Percentiles rank a stretch among this genome's conserved stretches.
Conservation (phyloP, 192 early-diverging fungal genomes). For the Umbelopsis ramanniana region DNA sequence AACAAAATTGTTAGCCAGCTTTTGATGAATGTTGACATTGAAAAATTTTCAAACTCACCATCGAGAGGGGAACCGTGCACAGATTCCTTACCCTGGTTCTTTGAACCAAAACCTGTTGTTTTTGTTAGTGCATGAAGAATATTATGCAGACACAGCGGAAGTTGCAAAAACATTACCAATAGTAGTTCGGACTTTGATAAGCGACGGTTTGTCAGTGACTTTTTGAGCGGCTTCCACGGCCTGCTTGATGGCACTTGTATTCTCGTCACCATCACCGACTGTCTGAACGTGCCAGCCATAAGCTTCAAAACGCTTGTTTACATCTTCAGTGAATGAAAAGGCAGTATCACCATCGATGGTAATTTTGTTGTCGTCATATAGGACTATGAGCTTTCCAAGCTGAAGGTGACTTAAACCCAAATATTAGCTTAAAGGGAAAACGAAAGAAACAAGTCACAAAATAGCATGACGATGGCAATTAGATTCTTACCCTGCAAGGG, state of each 20-base stretch:
- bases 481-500: conserved; percentile 77
- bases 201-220: conserved; percentile 85
- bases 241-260: conserved; percentile 66
- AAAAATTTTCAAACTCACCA: conserved; percentile 2
- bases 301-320: conserved; percentile 82
- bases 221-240: conserved; percentile 86
- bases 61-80: conserved; percentile 90
- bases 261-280: conserved; percentile 80
- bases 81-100: conserved; percentile 84
- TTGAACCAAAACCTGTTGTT: conserved; percentile 73
- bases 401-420: conserved; percentile 65
- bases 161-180: conserved; percentile 64
- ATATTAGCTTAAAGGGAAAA: background rate
- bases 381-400: conserved; percentile 90
- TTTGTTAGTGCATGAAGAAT: conserved; percentile 1
- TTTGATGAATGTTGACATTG: background rate
- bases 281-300: conserved; percentile 92
- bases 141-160: background rate
- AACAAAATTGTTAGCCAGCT: too few species aligned
- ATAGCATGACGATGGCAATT: background rate
- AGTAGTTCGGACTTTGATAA: conserved; percentile 91
- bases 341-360: conserved; percentile 89
- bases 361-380: conserved; percentile 98
- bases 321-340: conserved; percentile 94
- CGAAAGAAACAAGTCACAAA: background rate